Conservation (phyloP, 2,329 filamentous ascomycete species). For the Metarhizium guizhouense region DNA sequence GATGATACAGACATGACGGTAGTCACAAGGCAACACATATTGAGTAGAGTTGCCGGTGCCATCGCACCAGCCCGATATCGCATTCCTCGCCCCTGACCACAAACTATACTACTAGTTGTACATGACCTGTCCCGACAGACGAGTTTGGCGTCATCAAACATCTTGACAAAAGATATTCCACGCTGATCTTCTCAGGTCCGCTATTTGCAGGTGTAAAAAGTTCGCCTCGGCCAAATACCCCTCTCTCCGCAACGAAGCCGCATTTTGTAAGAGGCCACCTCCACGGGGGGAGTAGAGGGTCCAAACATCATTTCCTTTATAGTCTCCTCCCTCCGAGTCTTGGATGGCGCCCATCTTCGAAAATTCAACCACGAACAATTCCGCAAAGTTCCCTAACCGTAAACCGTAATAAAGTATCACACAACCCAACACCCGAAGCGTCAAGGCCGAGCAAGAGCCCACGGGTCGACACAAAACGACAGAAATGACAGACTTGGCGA, state of each 20-base stretch:
- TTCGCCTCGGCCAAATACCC: background rate
- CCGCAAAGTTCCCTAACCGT: constrained; percentile 2
- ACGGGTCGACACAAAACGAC: constrained; percentile 10
- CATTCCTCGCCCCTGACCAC: background rate
- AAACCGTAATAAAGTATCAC: constrained; percentile 3
- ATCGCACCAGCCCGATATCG: background rate
- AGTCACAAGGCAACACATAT: background rate
- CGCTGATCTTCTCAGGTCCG: background rate
- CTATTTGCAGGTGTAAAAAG: background rate
- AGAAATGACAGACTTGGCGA: background rate
- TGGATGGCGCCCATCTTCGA: background rate
- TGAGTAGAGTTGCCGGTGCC: background rate
- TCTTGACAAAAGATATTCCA: background rate
- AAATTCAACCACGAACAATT: background rate
- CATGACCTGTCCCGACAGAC: background rate
- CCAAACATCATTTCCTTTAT: background rate
- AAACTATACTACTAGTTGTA: constrained; percentile 6
- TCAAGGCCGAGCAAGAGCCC: background rate
- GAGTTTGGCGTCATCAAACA: background rate
- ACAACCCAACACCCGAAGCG: constrained; percentile 1
- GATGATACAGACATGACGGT: too few species aligned
- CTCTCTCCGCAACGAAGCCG: background rate
- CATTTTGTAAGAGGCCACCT: background rate
- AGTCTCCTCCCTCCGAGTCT: background rate
- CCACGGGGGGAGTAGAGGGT: background rate